Evolutionary conservation across 1,284 basidiomycete genomes (phyloP).

Genomic region (Cryptococcus wingfieldii): DNA sequence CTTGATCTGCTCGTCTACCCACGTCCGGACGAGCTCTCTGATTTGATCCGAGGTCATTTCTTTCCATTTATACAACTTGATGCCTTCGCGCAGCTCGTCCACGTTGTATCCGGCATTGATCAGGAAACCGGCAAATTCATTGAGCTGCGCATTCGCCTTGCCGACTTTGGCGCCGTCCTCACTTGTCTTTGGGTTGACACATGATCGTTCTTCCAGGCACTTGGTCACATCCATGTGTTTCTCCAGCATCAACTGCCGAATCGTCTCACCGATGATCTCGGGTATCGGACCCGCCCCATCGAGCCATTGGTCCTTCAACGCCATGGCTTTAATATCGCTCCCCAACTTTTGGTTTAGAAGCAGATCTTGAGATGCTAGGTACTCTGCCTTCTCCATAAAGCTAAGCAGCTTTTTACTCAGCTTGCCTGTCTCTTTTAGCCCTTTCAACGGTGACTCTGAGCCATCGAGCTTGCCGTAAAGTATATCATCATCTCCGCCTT

Average conservation of each 20-base stretch:
- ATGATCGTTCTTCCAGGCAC: not conserved
- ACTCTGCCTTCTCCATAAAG: constrained; percentile 6
- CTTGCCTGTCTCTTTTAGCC: not conserved
- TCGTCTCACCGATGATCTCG: constrained; percentile 1
- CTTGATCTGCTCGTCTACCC: not conserved
- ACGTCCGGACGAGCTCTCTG: not conserved
- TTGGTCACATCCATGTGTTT: constrained; percentile 5
- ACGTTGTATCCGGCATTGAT: not conserved
- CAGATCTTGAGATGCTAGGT: constrained; percentile 1
- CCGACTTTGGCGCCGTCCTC: not conserved
- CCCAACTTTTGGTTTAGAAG: not conserved
- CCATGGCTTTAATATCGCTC: not conserved
- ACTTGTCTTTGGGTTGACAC: not conserved
- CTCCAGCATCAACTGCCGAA: constrained; percentile 4
- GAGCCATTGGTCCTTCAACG: constrained; percentile 2
- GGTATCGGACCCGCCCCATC: constrained; percentile 6
- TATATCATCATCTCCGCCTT: not conserved
- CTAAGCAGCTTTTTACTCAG: constrained; percentile 4
- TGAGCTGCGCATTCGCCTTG: not conserved
- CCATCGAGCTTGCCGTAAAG: constrained; percentile 3
- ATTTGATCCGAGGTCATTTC: not conserved
- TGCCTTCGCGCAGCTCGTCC: not conserved
- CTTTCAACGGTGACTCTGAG: constrained; percentile 4
- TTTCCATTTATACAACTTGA: constrained; percentile 2
- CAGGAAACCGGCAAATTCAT: not conserved